Evolutionary conservation across 306 rosid species (phyloP), one percentile per base, ranked within the genome.

Genomic region (Begonia fuchsioides): DNA sequence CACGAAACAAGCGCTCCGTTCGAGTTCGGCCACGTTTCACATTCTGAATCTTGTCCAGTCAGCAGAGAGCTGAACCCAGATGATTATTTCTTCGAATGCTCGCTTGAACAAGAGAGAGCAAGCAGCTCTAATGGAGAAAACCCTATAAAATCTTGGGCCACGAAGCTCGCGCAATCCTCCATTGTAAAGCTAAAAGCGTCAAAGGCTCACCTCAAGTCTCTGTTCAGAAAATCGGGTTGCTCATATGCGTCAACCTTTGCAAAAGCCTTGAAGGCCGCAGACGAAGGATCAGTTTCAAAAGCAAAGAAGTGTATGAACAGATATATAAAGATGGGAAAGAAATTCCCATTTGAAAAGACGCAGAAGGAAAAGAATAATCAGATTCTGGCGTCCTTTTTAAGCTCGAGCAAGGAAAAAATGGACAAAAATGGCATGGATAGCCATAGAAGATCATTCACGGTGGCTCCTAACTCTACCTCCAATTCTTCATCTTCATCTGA

Each of bases 1-100:
- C 8, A 6, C 35, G 35, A 26, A 26, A 26, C 35, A 26, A 74
- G 83, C 32, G 82, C 98, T 40, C 96, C 94, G 15, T 85, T 75
- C 57, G 95, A 81, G 44, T 90, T 95, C 58, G 81, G 94, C 83
- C 79, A 81, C 47, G 72, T 77, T 53, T 84, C 97, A 7, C 87
- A 93, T 15, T 63, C 68, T 0, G 94, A 79, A 13, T 90, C 98
- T 4, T 75, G 74, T 53, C 81, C 77, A 45, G 81, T 92, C 35
- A 82, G 94, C 57, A 63, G 87, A 59, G 98, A 82, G 39, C 79
- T 82, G 6, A 75, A 51, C 43, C 68, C 82, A 0, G 75, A 79
- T 10, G 96, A 79, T 57, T 82, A 82, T 52, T 52, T 51, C 47
- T 47, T 64, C 7, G 78, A 65, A 49, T 76, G 54, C 35, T 5